Evolutionary conservation across 495 filamentous ascomycete species (phyloP), one percentile per base, ranked within the genome.

Genomic region (Extremus antarcticus): DNA sequence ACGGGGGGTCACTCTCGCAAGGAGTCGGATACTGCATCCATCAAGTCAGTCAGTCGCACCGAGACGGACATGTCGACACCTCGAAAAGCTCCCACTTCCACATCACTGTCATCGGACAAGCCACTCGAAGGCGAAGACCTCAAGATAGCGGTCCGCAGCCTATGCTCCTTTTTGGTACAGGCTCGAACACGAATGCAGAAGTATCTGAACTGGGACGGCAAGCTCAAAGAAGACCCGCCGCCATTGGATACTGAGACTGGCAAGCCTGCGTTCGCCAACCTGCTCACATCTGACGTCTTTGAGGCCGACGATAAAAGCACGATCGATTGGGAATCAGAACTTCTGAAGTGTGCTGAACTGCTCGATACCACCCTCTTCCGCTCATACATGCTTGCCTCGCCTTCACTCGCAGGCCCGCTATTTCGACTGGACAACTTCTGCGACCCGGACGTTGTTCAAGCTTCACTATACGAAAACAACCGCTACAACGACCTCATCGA

Each of bases 371-470:
- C 89, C 1, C 76, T 97, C 0, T 99, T 99, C 72, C 80, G 91
- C 22, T 84, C 87, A 1, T 90, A 92, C 64, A 96, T 97, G 87
- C 88, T 87, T 58, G 86, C 83, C 3, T 84, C 81, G 11, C 92
- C 92, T 3, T 80, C 85, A 1, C 75, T 97, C 0, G 90, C 88
- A 25, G 88, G 86, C 0, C 86, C 90, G 2, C 79, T 99, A 0
- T 95, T 99, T 70, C 88, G 94, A 15, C 88, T 97, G 48, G 84
- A 88, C 66, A 99, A 99, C 66, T 96, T 95, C 68, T 96, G 92
- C 62, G 91, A 97, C 59, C 91, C 92, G 0, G 85, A 87, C 24
- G 92, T 99, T 0, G 90, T 99, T 23, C 91, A 94, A 66, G 86
- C 96, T 68, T 83, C 87, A 57, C 75, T 99, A 9, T 82, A 94